Percentiles rank a stretch among this genome's conserved stretches.
phyloP scores from a whole-genome alignment of 2,329 filamentous ascomycete genomes.

The Sporothrix phasma region DNA sequence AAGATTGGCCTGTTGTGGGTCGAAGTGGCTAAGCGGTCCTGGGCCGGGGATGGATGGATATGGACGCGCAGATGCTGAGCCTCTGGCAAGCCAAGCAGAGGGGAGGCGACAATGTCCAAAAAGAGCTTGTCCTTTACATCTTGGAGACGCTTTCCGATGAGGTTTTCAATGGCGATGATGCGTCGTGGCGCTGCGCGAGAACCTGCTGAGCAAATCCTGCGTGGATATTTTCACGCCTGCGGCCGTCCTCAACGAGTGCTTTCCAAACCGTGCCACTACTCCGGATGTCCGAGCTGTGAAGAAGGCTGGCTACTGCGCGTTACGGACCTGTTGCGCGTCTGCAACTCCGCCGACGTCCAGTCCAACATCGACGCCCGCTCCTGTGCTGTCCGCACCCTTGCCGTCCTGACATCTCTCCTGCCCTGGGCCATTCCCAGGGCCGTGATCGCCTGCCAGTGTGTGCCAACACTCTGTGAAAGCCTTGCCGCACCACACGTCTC shows the following conservation, averaged over 20 bases:
- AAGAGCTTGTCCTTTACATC: constrained; percentile 79
- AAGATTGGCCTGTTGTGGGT: constrained; percentile 94
- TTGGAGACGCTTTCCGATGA: constrained; percentile 91
- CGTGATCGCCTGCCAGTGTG: constrained; percentile 59
- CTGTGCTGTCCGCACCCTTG: constrained; percentile 67
- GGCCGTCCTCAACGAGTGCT: constrained; percentile 62
- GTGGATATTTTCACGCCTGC: constrained; percentile 89
- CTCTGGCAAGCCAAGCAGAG: constrained; percentile 67
- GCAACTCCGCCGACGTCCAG: constrained; percentile 54
- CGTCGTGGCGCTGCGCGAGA: constrained; percentile 75
- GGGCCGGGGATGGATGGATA: constrained; percentile 87
- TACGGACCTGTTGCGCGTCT: constrained; percentile 62
- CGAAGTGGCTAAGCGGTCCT: constrained; percentile 84
- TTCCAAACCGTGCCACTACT: constrained; percentile 60
- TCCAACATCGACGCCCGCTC: constrained; percentile 56
- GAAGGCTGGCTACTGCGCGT: constrained; percentile 84
- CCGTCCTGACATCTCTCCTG: constrained; percentile 68
- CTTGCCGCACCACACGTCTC: constrained; percentile 60
- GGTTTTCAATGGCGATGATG: constrained; percentile 83
- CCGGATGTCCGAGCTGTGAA: constrained; percentile 60
- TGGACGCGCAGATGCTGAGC: constrained; percentile 74
- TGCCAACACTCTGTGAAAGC: constrained; percentile 59
- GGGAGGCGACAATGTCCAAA: constrained; percentile 52
- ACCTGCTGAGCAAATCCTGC: constrained; percentile 74
- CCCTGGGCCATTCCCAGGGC: constrained; percentile 82